Conservation (phyloP, 176 grass and related monocot genomes). For the Triticum urartu region DNA sequence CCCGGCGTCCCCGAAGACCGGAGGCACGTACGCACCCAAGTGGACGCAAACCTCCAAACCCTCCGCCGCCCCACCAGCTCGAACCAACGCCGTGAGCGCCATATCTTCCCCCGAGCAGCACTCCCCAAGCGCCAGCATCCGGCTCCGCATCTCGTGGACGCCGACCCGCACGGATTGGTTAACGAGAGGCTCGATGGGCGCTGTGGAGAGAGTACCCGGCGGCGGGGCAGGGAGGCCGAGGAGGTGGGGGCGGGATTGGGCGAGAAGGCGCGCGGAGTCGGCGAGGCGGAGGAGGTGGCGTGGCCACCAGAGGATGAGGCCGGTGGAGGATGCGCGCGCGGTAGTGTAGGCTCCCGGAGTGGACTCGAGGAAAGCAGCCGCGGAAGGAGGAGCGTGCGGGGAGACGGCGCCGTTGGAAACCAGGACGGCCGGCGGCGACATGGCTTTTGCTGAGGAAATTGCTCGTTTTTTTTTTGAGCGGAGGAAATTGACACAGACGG, state of each 20-base stretch:
- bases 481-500: too few species aligned
- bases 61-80: conserved; percentile 4
- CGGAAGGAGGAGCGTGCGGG: conserved; percentile 43
- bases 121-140: neutral
- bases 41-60: conserved; percentile 62
- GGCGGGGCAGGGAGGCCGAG: conserved; percentile 31
- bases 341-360: conserved; percentile 81
- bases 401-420: conserved; percentile 52
- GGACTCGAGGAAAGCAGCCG: conserved; percentile 62
- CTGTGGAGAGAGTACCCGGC: neutral
- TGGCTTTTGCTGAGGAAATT: neutral
- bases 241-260: conserved; percentile 41
- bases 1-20: conserved; percentile 48
- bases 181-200: conserved; percentile 18
- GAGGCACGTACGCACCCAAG: conserved; percentile 49
- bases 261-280: conserved; percentile 50
- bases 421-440: conserved; percentile 40
- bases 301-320: conserved; percentile 66
- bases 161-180: conserved; percentile 46
- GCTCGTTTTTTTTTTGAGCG: neutral
- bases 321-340: conserved; percentile 46
- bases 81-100: conserved; percentile 63
- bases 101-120: conserved; percentile 13
- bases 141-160: conserved; percentile 32
- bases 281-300: conserved; percentile 75